phyloP scores from a whole-genome alignment of 805 yeast species.

The Lipomyces yamanashiensis region DNA sequence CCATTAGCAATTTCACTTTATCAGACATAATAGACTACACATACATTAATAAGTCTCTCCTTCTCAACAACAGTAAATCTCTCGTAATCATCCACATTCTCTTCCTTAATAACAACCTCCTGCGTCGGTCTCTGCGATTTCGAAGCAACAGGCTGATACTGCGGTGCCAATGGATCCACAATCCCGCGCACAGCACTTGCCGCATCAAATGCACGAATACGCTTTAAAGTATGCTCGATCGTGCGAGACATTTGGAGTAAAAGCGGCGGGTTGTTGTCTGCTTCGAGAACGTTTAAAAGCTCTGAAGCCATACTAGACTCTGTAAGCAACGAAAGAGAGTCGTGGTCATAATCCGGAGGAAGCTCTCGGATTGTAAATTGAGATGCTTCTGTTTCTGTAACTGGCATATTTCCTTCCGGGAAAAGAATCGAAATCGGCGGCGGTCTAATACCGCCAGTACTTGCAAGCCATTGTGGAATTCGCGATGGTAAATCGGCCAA shows the following conservation, averaged over 20 bases:
- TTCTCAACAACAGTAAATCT: neutral
- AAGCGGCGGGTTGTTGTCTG: conserved; percentile 21
- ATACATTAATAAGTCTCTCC: conserved; percentile 2
- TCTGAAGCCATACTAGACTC: conserved; percentile 20
- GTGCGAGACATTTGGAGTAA: conserved; percentile 13
- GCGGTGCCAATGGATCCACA: neutral
- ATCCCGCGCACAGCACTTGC: neutral
- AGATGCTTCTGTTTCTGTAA: conserved; percentile 1
- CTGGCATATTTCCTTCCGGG: conserved; percentile 5
- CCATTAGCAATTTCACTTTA: neutral
- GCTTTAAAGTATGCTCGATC: conserved; percentile 14
- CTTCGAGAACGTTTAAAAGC: conserved; percentile 23
- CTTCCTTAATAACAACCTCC: conserved; percentile 3
- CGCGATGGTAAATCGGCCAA: conserved; percentile 17
- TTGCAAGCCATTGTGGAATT: conserved; percentile 25
- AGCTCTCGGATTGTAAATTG: conserved; percentile 17
- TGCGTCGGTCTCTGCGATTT: neutral
- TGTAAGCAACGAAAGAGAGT: conserved; percentile 7
- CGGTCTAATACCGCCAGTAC: neutral
- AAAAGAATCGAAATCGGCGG: conserved; percentile 23
- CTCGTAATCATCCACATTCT: neutral
- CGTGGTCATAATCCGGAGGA: conserved; percentile 13
- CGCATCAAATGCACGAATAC: conserved; percentile 21
- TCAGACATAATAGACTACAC: neutral
- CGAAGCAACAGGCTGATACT: conserved; percentile 3